phyloP scores from a whole-genome alignment of 1,139 yeast species.

The Taiozyma onychis region DNA sequence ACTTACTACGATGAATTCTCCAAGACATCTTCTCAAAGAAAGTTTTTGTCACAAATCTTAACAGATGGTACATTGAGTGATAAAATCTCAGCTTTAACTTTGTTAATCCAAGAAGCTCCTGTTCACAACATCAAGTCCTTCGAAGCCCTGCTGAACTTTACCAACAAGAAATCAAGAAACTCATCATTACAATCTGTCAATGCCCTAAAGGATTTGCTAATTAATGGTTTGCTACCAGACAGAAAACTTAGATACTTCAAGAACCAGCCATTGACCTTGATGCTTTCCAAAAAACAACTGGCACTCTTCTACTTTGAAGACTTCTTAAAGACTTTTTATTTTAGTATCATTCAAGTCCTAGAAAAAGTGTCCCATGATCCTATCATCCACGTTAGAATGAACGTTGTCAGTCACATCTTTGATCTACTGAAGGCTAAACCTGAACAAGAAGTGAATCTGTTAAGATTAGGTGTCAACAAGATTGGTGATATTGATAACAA shows the following conservation, averaged over 20 bases:
- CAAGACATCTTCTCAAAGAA: slow-evolving; percentile 76
- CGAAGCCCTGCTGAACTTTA: slow-evolving; percentile 69
- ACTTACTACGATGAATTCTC: slow-evolving; percentile 72
- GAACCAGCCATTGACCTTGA: slow-evolving; percentile 59
- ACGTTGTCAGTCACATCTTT: slow-evolving; percentile 68
- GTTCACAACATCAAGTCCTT: slow-evolving; percentile 81
- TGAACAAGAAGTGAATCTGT: slow-evolving; percentile 91
- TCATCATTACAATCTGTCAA: slow-evolving; percentile 89
- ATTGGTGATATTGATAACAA: slow-evolving; percentile 90
- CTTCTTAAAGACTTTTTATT: slow-evolving; percentile 70
- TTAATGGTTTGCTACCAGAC: slow-evolving; percentile 78
- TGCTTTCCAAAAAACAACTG: slow-evolving; percentile 47
- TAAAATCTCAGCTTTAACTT: slow-evolving; percentile 91
- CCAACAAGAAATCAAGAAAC: slow-evolving; percentile 89
- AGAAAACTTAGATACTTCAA: slow-evolving; percentile 77
- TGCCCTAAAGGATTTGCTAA: slow-evolving; percentile 82
- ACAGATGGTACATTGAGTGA: slow-evolving; percentile 92
- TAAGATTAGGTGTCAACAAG: slow-evolving; percentile 86
- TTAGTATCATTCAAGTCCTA: slow-evolving; percentile 62
- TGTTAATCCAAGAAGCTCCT: slow-evolving; percentile 92
- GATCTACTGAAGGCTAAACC: slow-evolving; percentile 82
- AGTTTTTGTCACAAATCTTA: slow-evolving; percentile 84
- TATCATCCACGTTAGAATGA: slow-evolving; percentile 83
- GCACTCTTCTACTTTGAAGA: slow-evolving; percentile 87
- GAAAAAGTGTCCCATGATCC: slow-evolving; percentile 76